Evolutionary conservation across 306 rosid genomes (phyloP), one percentile per base, ranked within the genome.

Genomic region (Carpinus viminea): DNA sequence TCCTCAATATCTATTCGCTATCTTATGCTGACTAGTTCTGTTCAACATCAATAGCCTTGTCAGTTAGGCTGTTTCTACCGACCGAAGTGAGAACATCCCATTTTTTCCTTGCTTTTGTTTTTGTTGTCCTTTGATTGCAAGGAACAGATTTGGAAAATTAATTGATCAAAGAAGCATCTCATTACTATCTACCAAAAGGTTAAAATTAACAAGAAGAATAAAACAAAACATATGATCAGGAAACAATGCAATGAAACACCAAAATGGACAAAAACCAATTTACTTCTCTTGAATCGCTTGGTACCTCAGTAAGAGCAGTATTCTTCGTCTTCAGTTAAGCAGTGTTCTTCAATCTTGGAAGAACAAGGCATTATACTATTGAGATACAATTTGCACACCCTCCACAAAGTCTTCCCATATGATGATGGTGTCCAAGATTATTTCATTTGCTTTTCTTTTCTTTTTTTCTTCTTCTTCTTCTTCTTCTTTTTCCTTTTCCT

Each of bases 341-440:
- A 21, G 11, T 59, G 70, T 7, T 64, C 70, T 64, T 64, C 43
- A 36, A 16, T 64, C 70, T 15, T 36, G 51, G 56, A 65, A 76
- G 55, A 56, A 65, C 36, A 26, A 70, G 51, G 62, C 61, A 28
- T 31, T 51, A 26, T 8, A 47, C 8, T 8, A 5, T 24, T 26
- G 11, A 64, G 20, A 15, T 43, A 64, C 50, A 53, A 34, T 48
- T 48, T 76, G 73, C 64, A 50, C 45, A 54, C 52, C 80, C 43
- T 38, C 54, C 36, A 28, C 65, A 43, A 54, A 34, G 48, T 69
- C 75, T 54, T 51, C 47, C 55, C 57, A 45, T 10, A 68, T 41
- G 69, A 55, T 20, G 57, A 68, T 17, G 47, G 68, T 69, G 69
- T 54, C 68, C 68, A 69, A 69, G 47, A 53, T 69, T 59, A 77